phyloP scores from a whole-genome alignment of 441 rosid species.

The Viola pubescens region DNA sequence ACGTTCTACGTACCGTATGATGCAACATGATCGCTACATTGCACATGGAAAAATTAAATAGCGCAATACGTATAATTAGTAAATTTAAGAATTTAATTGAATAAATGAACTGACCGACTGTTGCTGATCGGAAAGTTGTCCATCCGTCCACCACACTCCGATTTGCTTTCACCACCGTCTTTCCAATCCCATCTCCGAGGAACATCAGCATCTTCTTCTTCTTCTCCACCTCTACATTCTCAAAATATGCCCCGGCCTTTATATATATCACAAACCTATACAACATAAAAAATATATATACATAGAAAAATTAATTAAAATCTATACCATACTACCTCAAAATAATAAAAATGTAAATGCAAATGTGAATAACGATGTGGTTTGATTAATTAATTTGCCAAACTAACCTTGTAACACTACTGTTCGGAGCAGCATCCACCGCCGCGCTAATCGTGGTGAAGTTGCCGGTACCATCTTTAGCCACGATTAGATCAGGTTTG shows the following conservation, averaged over 20 bases:
- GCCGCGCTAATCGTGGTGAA: constrained; percentile 41
- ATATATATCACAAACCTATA: constrained; percentile 43
- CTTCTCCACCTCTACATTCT: constrained; percentile 39
- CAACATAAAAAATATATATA: neutral
- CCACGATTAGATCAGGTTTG: constrained; percentile 38
- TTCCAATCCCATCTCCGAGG: constrained; percentile 40
- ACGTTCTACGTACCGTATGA: no score
- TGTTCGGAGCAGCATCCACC: constrained; percentile 40
- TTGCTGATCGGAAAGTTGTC: constrained; percentile 48
- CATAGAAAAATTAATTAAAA: neutral
- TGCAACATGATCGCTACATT: no score
- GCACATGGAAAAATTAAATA: no score
- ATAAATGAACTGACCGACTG: constrained; percentile 28
- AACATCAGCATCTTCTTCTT: constrained; percentile 35
- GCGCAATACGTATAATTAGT: no score
- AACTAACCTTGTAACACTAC: constrained; percentile 19
- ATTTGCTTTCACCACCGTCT: constrained; percentile 35
- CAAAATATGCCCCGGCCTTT: constrained; percentile 42
- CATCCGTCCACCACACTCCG: constrained; percentile 33
- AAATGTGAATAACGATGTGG: neutral
- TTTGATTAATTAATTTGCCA: neutral
- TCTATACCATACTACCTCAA: no score
- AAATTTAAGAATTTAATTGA: neutral
- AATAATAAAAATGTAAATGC: neutral
- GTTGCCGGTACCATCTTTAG: constrained; percentile 44